Conservation (phyloP, 2,329 filamentous ascomycete species). For the Chrysosporium keratinophilum region DNA sequence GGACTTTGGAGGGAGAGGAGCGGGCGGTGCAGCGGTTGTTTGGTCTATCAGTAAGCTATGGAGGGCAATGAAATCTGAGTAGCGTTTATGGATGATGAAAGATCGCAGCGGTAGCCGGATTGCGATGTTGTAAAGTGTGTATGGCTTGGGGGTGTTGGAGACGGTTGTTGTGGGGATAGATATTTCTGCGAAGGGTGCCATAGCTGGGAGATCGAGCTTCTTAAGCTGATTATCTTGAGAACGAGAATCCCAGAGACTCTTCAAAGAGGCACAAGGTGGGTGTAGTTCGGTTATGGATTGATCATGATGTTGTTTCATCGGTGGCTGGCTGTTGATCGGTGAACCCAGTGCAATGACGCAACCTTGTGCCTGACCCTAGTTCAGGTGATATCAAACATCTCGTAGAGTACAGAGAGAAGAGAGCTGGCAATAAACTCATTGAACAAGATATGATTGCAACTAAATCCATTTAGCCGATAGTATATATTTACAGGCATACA, state of each 20-base stretch:
- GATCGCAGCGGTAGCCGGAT: constrained; percentile 52
- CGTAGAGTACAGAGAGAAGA: too few relatives aligned
- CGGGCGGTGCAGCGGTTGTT: constrained; percentile 43
- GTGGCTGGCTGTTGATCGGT: too few relatives aligned
- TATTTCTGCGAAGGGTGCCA: constrained; percentile 29
- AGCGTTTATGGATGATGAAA: constrained; percentile 51
- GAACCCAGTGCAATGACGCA: too few relatives aligned
- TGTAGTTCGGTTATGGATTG: too few relatives aligned
- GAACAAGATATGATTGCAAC: too few relatives aligned
- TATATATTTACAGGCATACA: too few relatives aligned
- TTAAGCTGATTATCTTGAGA: neutral
- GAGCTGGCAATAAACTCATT: too few relatives aligned
- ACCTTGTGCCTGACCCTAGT: too few relatives aligned
- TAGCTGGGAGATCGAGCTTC: constrained; percentile 12
- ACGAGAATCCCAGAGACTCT: neutral
- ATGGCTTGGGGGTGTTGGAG: constrained; percentile 38
- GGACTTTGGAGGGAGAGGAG: constrained; percentile 47
- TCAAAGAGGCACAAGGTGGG: too few relatives aligned
- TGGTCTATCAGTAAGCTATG: constrained; percentile 43
- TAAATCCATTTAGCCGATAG: too few relatives aligned
- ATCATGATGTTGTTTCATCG: too few relatives aligned
- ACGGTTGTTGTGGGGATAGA: constrained; percentile 37
- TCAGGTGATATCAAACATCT: too few relatives aligned
- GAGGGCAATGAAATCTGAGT: constrained; percentile 52
- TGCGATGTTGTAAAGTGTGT: constrained; percentile 51